Evolutionary conservation across 2,329 filamentous ascomycete genomes (phyloP).

Genomic region (Beauveria brongniartii): DNA sequence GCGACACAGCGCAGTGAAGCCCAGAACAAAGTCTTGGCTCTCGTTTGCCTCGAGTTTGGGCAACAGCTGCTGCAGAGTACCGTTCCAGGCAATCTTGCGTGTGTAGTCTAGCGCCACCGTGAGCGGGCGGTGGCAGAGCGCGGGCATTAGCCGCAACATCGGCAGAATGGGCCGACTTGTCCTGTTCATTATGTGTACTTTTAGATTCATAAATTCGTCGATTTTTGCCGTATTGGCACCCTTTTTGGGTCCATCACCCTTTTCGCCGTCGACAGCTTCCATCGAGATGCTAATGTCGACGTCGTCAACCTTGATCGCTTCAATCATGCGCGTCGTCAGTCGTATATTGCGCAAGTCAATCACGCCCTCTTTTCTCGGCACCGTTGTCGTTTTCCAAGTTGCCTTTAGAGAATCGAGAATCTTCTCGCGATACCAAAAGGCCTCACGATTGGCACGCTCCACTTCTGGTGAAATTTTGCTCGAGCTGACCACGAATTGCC

Average conservation of each 20-base stretch:
- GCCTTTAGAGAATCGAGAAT: conserved; percentile 65
- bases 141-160: conserved; percentile 68
- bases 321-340: conserved; percentile 70
- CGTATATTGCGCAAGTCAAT: conserved; percentile 72
- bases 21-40: conserved; percentile 54
- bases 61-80: conserved; percentile 68
- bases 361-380: conserved; percentile 49
- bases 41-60: conserved; percentile 52
- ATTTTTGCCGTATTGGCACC: conserved; percentile 23
- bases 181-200: conserved; percentile 66
- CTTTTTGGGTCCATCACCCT: background rate
- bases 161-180: conserved; percentile 59
- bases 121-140: conserved; percentile 63
- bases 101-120: conserved; percentile 72
- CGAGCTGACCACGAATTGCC: conserved; percentile 86
- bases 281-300: conserved; percentile 59
- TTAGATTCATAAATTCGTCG: conserved; percentile 57
- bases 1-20: conserved; percentile 65
- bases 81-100: conserved; percentile 77
- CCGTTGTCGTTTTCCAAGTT: conserved; percentile 56
- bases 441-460: conserved; percentile 70
- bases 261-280: conserved; percentile 21
- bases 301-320: conserved; percentile 74
- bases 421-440: conserved; percentile 85
- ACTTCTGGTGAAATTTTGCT: conserved; percentile 70